Conservation (phyloP, 2,329 filamentous ascomycete species). For the Fusarium pilosicola region DNA sequence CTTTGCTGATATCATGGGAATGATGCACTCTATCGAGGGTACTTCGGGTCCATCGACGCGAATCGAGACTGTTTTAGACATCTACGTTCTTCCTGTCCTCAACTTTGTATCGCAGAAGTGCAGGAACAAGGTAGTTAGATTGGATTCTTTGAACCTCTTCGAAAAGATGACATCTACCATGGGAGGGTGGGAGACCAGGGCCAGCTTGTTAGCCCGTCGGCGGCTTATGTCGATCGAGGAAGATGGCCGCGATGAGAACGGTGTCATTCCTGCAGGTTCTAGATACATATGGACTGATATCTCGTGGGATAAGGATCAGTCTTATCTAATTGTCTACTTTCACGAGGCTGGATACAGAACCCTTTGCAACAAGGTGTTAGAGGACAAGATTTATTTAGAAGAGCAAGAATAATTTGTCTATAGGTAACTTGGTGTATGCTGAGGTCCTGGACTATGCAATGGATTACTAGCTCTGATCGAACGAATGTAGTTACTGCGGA, state of each 20-base stretch:
- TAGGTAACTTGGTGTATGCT: background rate
- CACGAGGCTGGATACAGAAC: background rate
- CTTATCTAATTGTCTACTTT: background rate
- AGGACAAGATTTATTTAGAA: background rate
- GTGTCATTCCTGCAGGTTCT: background rate
- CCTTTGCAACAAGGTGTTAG: background rate
- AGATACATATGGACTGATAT: background rate
- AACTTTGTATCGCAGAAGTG: background rate
- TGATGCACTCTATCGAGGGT: background rate
- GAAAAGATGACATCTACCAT: background rate
- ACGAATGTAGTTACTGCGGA: background rate
- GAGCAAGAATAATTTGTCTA: background rate
- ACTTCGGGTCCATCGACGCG: background rate
- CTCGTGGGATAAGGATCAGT: background rate
- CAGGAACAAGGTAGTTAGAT: background rate
- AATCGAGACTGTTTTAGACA: background rate
- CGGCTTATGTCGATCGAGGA: background rate
- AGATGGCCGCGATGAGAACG: background rate
- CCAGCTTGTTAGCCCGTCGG: background rate
- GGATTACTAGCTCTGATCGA: background rate
- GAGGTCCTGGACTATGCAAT: too few species aligned
- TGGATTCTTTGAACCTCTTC: background rate
- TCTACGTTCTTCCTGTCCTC: background rate
- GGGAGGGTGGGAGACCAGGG: background rate
- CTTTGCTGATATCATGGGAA: background rate